Conservation (phyloP, 495 filamentous ascomycete species). For the Chaetomium cochliodes region DNA sequence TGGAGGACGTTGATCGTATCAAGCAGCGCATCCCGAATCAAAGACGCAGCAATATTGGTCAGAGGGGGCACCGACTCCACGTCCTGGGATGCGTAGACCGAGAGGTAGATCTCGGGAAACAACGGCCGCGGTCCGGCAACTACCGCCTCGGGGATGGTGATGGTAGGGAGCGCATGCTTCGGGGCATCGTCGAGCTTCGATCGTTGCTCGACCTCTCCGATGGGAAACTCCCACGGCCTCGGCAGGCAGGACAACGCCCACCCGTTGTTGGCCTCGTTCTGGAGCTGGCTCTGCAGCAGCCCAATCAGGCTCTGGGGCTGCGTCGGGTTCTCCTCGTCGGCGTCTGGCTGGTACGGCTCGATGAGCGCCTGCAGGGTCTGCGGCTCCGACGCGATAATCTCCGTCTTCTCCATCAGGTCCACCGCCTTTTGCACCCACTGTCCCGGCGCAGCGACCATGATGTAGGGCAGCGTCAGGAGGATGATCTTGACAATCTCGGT, state of each 20-base stretch:
- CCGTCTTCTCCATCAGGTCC: conserved; percentile 85
- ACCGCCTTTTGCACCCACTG: conserved; percentile 66
- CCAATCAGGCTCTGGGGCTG: conserved; percentile 65
- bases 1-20: conserved; percentile 94
- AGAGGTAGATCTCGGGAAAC: conserved; percentile 91
- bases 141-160: conserved; percentile 72
- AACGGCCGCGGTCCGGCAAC: conserved; percentile 68
- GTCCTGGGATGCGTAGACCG: conserved; percentile 85
- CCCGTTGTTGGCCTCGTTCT: conserved; percentile 61
- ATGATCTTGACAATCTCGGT: conserved; percentile 93
- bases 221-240: conserved; percentile 70
- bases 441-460: conserved; percentile 68
- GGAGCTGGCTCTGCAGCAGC: conserved; percentile 81
- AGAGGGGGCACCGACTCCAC: conserved; percentile 85
- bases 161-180: conserved; percentile 73
- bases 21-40: conserved; percentile 80
- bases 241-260: conserved; percentile 83
- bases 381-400: conserved; percentile 81
- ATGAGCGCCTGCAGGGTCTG: conserved; percentile 80
- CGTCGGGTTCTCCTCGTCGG: conserved; percentile 36
- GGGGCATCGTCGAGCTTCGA: conserved; percentile 57
- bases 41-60: conserved; percentile 69
- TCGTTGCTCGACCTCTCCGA: conserved; percentile 48
- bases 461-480: conserved; percentile 86
- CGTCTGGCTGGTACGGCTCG: conserved; percentile 70